Base-by-base conservation (phyloP, 2,329 filamentous ascomycete genomes). In the Scedosporium dehoogii region DNA sequence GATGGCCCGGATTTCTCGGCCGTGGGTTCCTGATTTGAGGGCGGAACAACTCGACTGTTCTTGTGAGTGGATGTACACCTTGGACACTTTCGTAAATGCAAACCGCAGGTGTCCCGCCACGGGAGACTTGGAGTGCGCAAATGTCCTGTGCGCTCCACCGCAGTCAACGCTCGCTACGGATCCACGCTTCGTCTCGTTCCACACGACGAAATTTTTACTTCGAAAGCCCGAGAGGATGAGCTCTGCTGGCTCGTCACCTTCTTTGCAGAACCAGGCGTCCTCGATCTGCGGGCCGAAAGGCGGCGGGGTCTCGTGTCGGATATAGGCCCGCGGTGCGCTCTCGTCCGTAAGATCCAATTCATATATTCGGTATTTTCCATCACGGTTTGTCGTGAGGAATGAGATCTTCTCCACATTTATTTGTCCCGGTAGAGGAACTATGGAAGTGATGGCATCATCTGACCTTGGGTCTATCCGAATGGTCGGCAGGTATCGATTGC, bases 81-180 rank as follows among this genome's bases (percentile, higher is more conserved):
- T 75, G 2, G 85, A 83, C 4, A 86, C 85, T 72, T 90, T 87
- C 3, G 88, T 93, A 81, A 90, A 97, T 0, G 90, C 81, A 64
- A 96, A 86, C 25, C 78, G 74, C 51, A 80, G 68, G 18, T 10
- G 38, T 12, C n/a, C 60, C 3, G 42, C 33, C 4, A 10, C 10
- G n/a, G 23, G 67, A 62, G 25, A 70, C 65, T 63, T 71, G 67
- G 62, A 74, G 73, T 27, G 65, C n/a, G 84, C 82, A 80, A 91
- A 97, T 38, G 82, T 86, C 62, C 93, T 84, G 70, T 96, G 91
- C 0, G 86, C 87, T 41, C 93, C 93, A 62, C 92, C 93, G 70
- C 93, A 97, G 58, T 92, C 86, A 33, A 96, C 80, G 0, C 79
- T 81, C 62, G 88, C 83, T 16, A 93, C 73, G 68, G 93, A 88